Evolutionary conservation across 192 early-diverging fungal species (phyloP).

Genomic region (Backusella sp.): DNA sequence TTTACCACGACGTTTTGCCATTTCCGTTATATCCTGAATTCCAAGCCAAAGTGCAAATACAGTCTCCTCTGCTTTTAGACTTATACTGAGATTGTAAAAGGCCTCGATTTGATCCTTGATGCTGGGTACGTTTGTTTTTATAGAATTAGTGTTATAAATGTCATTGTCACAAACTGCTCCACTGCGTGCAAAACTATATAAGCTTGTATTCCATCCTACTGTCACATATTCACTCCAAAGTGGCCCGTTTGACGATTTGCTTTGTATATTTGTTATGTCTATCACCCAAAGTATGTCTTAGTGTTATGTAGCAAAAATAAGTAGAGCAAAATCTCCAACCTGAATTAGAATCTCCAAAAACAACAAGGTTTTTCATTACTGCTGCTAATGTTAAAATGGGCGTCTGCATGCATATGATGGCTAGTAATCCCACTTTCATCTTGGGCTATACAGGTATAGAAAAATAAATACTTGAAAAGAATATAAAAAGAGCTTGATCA

Average conservation of each 20-base stretch:
- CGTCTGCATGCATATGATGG: background rate
- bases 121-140: slow-evolving; percentile 15
- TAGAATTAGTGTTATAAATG: slow-evolving; percentile 15
- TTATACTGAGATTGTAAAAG: slow-evolving; percentile 17
- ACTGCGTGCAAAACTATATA: slow-evolving; percentile 33
- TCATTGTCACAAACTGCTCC: slow-evolving; percentile 35
- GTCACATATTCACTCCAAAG: slow-evolving; percentile 36
- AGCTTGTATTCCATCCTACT: slow-evolving; percentile 27
- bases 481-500: background rate
- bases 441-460: background rate
- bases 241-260: slow-evolving; percentile 28
- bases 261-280: slow-evolving; percentile 28
- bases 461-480: slow-evolving; percentile 9
- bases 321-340: slow-evolving; percentile 14
- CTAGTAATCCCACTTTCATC: slow-evolving; percentile 1
- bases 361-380: slow-evolving; percentile 30
- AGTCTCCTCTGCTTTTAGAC: slow-evolving; percentile 30
- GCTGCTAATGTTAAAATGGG: slow-evolving; percentile 8
- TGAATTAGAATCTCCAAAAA: slow-evolving; percentile 44
- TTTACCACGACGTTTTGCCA: slow-evolving; percentile 13
- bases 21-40: slow-evolving; percentile 25
- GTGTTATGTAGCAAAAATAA: background rate
- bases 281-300: background rate
- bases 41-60: slow-evolving; percentile 37
- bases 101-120: slow-evolving; percentile 29